Conservation (phyloP, 306 rosid species). For the Astragalus membranaceus region DNA sequence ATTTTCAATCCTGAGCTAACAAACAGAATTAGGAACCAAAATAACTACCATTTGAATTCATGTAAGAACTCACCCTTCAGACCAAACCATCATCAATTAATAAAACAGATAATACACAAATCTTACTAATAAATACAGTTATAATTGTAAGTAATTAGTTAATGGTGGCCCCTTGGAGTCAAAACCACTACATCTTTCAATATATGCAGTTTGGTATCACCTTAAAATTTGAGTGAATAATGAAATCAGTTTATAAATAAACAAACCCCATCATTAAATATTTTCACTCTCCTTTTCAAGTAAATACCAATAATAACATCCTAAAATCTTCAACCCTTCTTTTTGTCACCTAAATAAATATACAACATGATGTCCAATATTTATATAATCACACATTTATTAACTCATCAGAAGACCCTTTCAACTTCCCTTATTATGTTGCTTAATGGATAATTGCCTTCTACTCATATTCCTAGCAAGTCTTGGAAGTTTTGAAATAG, state of each 20-base stretch:
- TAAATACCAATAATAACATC: background rate
- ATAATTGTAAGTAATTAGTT: conserved; percentile 1
- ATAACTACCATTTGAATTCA: background rate
- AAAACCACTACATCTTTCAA: conserved; percentile 10
- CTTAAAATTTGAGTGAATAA: background rate
- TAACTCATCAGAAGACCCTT: background rate
- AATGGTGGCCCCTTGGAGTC: background rate
- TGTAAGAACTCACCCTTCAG: background rate
- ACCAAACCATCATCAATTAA: background rate
- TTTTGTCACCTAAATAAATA: conserved; percentile 20
- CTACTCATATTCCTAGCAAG: conserved; percentile 22
- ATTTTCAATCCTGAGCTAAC: background rate
- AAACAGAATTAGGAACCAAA: background rate
- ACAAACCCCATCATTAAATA: no score
- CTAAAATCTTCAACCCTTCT: conserved; percentile 12
- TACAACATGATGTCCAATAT: background rate
- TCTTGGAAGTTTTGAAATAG: conserved; percentile 37
- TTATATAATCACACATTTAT: background rate
- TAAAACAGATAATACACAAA: background rate
- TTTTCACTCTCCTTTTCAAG: background rate
- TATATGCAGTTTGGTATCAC: background rate
- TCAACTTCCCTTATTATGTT: conserved; percentile 22
- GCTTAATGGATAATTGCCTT: conserved; percentile 19
- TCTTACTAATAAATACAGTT: conserved; percentile 5
- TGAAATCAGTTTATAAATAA: no score